Evolutionary conservation across 176 grass and related monocot species (phyloP), one percentile per base, ranked within the genome.

Genomic region (Eragrostis nindensis): DNA sequence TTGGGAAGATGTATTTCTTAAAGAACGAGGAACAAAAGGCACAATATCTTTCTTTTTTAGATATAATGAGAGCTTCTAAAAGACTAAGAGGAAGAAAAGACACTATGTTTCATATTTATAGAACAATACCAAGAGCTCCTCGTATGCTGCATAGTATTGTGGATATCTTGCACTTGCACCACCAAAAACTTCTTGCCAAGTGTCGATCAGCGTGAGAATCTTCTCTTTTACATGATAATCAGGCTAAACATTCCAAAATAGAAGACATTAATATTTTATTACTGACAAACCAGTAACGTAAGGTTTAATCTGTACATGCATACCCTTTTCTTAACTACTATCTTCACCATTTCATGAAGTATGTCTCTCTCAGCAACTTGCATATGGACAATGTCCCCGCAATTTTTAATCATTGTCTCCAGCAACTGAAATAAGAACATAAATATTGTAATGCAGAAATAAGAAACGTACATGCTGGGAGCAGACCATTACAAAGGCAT

Each of bases 251-350:
- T 0, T 66, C 17, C 45, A 82, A 82, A 71, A 66, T 63, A 9
- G 38, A 38, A 12, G 3, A 8, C 43, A 62, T 74, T 56, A 89
- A 68, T 18, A 39, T 24, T 59, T 72, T 43, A 13, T 57, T 38
- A 62, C 32, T 26, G 12, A 12, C 39, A 80, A n/a, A 66, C 17
- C 11, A 80, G 29, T 60, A 91, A 47, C 45, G 82, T 17, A 47
- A 78, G 52, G 69, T 77, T 73, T 78, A 26, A 78, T 65, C 56
- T 71, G 66, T 78, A 70, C 14, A 54, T 21, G 53, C 50, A n/a
- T 89, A 95, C 96, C 92, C 88, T 99, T 91, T 95, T 99, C 89
- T 99, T 99, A 15, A 76, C 92, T n/a, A n/a, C n/a, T 91, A 99
- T 87, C 52, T 99, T 99, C 48, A 93, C 90, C 92, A 99, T 95